phyloP scores from a whole-genome alignment of 1,139 yeast species.

The Yamadazyma atlantica region DNA sequence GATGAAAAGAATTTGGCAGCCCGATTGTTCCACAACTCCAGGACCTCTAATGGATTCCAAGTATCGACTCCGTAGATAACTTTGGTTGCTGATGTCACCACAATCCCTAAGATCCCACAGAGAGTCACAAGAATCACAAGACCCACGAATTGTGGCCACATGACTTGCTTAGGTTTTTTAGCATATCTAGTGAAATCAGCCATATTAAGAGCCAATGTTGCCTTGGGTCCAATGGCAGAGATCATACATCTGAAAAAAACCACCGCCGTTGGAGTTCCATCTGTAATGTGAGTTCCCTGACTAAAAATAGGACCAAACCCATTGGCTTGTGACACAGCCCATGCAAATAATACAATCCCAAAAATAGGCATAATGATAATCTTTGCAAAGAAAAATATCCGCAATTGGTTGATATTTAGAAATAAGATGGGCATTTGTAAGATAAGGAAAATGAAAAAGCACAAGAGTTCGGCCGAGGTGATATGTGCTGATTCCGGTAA shows the following conservation, averaged over 20 bases:
- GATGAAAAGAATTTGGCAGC: constrained; percentile 36
- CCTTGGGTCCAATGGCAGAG: constrained; percentile 26
- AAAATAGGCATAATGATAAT: constrained; percentile 19
- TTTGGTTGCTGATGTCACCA: constrained; percentile 13
- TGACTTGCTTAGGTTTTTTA: constrained; percentile 21
- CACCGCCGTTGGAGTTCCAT: constrained; percentile 20
- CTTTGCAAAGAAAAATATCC: constrained; percentile 17
- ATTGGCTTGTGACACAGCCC: constrained; percentile 18
- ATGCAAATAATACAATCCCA: constrained; percentile 22
- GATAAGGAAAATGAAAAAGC: constrained; percentile 22
- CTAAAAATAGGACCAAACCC: constrained; percentile 22
- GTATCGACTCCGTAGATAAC: constrained; percentile 16
- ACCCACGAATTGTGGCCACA: constrained; percentile 26
- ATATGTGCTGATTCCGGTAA: constrained; percentile 27
- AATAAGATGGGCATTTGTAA: constrained; percentile 19
- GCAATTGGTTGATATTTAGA: constrained; percentile 20
- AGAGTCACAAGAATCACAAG: constrained; percentile 22
- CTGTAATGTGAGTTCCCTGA: constrained; percentile 12
- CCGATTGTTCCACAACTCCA: constrained; percentile 24
- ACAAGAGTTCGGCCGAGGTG: constrained; percentile 23
- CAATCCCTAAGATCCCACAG: constrained; percentile 14
- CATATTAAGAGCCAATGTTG: constrained; percentile 30
- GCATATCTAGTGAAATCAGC: constrained; percentile 32
- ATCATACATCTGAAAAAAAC: constrained; percentile 21
- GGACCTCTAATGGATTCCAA: constrained; percentile 38